Percentiles rank a stretch among this genome's conserved stretches.
Conservation (phyloP, 441 rosid genomes). For the Gossypium lobatum region DNA sequence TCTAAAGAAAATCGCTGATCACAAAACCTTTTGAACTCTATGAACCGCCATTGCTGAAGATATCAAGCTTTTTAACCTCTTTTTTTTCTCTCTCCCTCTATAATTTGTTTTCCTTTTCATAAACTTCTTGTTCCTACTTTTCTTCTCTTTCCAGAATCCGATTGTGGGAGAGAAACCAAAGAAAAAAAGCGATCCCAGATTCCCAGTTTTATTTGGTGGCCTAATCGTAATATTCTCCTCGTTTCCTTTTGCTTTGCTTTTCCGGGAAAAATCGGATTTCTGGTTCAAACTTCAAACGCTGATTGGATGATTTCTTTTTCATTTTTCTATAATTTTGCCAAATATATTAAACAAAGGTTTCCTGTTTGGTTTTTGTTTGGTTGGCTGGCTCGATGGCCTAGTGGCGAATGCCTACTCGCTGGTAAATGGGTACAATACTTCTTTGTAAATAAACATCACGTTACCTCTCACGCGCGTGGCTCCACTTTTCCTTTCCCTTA, state of each 20-base stretch:
- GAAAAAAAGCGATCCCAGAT: constrained; percentile 17
- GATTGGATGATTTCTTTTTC: neutral
- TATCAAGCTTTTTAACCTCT: constrained; percentile 16
- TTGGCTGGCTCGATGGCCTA: neutral
- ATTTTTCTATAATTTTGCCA: neutral
- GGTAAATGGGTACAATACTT: neutral
- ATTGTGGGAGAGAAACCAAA: constrained; percentile 22
- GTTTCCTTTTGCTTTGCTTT: constrained; percentile 5
- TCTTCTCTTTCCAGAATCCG: constrained; percentile 26
- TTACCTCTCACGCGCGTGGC: neutral
- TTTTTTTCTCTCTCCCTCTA: constrained; percentile 32
- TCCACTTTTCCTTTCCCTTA: neutral
- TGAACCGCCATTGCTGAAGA: constrained; percentile 45
- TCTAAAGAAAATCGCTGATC: constrained; percentile 12
- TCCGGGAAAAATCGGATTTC: neutral
- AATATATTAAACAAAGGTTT: neutral
- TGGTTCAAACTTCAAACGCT: neutral
- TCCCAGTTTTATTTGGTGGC: constrained; percentile 27
- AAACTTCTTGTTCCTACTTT: neutral
- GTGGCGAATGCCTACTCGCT: neutral
- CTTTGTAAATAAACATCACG: neutral
- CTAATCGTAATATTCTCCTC: constrained; percentile 26
- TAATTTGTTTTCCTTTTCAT: constrained; percentile 8
- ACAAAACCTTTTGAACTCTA: constrained; percentile 41
- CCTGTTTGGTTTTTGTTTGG: neutral